Base-by-base conservation (phyloP, 805 yeast genomes). In the Candida easanensis region DNA sequence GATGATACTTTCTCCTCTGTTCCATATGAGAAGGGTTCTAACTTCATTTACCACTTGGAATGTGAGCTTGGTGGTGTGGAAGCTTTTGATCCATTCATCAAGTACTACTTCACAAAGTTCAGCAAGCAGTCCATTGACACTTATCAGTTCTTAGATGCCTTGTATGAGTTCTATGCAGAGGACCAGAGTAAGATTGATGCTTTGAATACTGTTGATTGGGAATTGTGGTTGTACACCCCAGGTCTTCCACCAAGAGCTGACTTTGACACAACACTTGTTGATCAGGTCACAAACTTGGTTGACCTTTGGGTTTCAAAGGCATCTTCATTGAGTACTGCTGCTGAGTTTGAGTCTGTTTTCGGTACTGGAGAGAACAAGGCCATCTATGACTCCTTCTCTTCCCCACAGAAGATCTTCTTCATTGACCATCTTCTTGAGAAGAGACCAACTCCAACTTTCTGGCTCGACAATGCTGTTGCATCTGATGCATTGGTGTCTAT, bases 21-120 rank as follows among this genome's bases (percentile, higher is more conserved):
- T 36, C 96, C 96, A 3, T 89, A 89, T 64, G 97, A 89, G 62
- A 88, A 88, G 63, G 97, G 97, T 7, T 84, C 82, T 55, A 87
- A 84, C 52, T 73, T 89, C 56, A 70, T 90, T 45, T 86, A 78
- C 66, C 78, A 80, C 54, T 71, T 89, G 39, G 97, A 90, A 65
- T 74, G 71, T 37, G 60, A 70, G 28, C 68, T 89, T 10, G 88
- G 91, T 36, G 89, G 88, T 30, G 60, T 65, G 34, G 70, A 70
- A 18, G 74, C 63, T 15, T 89, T 88, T 61, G 95, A 88, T 62
- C 83, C 85, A 38, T 89, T 86, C 58, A 82, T 89, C 55, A 86
- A 84, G 44, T 75, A 74, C 62, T 89, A 89, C 67, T 89, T 89
- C 66, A 66, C 63, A 36, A 80, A 76, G 56, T 89, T 71, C 71